Evolutionary conservation across 2,329 filamentous ascomycete species (phyloP).

Genomic region (Epichloe baconii): DNA sequence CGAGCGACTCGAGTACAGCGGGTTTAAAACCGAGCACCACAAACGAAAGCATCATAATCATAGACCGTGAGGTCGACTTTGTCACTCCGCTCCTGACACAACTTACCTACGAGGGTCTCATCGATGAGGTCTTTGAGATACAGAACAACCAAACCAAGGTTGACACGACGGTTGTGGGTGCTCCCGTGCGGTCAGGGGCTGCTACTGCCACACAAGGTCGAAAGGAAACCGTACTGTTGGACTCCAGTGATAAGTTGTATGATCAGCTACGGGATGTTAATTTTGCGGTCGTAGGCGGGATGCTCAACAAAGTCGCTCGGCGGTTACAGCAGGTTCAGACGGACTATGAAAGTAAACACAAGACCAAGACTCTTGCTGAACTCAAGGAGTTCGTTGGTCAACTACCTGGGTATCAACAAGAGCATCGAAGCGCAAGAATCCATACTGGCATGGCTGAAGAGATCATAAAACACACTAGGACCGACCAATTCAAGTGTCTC

Average conservation of each 20-base stretch:
- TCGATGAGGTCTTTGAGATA: slow-evolving; percentile 88
- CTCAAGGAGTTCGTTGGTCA: slow-evolving; percentile 92
- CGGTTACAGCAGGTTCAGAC: slow-evolving; percentile 68
- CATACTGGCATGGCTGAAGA: slow-evolving; percentile 90
- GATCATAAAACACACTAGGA: slow-evolving; percentile 83
- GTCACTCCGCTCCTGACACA: slow-evolving; percentile 87
- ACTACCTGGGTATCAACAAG: slow-evolving; percentile 79
- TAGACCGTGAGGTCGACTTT: slow-evolving; percentile 90
- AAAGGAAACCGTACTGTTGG: slow-evolving; percentile 80
- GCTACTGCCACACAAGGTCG: slow-evolving; percentile 44
- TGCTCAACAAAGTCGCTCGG: slow-evolving; percentile 82
- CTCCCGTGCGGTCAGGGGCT: slow-evolving; percentile 49
- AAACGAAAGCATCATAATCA: slow-evolving; percentile 83
- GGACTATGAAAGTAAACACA: slow-evolving; percentile 85
- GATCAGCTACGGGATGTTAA: slow-evolving; percentile 81
- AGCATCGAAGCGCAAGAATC: slow-evolving; percentile 82
- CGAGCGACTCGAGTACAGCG: slow-evolving; percentile 43
- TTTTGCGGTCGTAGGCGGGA: slow-evolving; percentile 81
- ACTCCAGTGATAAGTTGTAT: slow-evolving; percentile 81
- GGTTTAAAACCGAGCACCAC: slow-evolving; percentile 74
- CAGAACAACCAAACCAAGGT: slow-evolving; percentile 87
- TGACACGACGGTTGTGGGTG: slow-evolving; percentile 77
- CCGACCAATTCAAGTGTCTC: slow-evolving; percentile 75
- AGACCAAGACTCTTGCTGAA: slow-evolving; percentile 77
- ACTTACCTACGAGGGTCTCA: slow-evolving; percentile 87